Percentiles rank a stretch among this genome's conserved stretches.
These are phyloP conservation scores for Sphagnum contortum DNA, from an alignment of 225 moss, liverwort and hornwort genomes.

Conservation along the genomic window DNA sequence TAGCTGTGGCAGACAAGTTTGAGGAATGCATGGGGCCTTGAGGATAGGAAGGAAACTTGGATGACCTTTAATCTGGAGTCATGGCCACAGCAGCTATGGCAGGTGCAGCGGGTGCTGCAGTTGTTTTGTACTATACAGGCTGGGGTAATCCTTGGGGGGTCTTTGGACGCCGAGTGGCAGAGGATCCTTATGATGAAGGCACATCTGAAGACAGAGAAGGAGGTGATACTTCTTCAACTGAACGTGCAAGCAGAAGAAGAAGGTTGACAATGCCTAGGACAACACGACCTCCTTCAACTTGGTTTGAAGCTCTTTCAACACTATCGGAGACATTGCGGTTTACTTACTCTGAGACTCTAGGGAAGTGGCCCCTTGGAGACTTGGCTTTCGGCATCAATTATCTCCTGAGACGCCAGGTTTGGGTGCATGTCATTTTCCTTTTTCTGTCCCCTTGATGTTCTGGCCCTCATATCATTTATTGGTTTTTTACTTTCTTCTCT, in stretches of 20 bases:
- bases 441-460: background rate
- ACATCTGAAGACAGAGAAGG: conserved; percentile 11
- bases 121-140: conserved; percentile 81
- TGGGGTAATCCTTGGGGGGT: conserved; percentile 71
- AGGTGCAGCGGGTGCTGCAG: conserved; percentile 80
- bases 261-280: conserved; percentile 47
- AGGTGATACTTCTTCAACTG: conserved; percentile 6
- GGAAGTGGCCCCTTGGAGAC: conserved; percentile 99
- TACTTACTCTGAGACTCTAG: conserved; percentile 94
- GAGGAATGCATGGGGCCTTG: too few relatives aligned
- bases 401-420: conserved; percentile 61
- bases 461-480: background rate
- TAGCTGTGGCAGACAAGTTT: too few relatives aligned
- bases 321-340: conserved; percentile 91
- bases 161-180: conserved; percentile 26
- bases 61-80: conserved; percentile 40
- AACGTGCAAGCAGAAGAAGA: conserved; percentile 37
- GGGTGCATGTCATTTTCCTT: background rate
- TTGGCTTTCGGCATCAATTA: conserved; percentile 96
- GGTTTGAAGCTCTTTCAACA: conserved; percentile 96
- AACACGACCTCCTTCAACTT: conserved; percentile 88
- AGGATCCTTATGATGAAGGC: conserved; percentile 14
- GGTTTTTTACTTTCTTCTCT: background rate
- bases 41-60: conserved; percentile 4
- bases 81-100: conserved; percentile 85